Conservation (phyloP, 805 yeast genomes). For the Priceomyces medius region DNA sequence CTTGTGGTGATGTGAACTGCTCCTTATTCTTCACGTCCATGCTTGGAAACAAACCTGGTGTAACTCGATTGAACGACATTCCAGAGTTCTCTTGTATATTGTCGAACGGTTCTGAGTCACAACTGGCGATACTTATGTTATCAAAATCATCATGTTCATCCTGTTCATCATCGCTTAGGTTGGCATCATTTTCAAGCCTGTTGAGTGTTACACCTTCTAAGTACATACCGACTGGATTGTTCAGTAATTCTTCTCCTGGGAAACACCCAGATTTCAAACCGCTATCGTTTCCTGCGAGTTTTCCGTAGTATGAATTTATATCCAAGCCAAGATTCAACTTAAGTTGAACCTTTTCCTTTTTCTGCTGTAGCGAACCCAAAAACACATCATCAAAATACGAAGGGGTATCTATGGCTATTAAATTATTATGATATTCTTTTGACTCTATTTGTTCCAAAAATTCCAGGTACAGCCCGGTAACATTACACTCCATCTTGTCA, state of each 20-base stretch:
- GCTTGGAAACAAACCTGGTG: conserved; percentile 38
- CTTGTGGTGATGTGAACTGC: conserved; percentile 25
- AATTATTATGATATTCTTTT: conserved; percentile 14
- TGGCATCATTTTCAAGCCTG: background rate
- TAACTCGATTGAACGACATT: conserved; percentile 22
- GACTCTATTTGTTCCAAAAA: conserved; percentile 24
- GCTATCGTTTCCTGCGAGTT: conserved; percentile 3
- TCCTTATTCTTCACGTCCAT: conserved; percentile 24
- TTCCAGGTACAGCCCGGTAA: conserved; percentile 25
- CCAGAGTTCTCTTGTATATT: background rate
- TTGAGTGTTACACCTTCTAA: background rate
- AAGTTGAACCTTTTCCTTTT: conserved; percentile 1
- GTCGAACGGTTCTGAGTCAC: background rate
- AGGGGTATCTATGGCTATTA: conserved; percentile 11
- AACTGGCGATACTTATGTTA: background rate
- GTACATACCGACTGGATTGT: background rate
- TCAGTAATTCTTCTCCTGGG: background rate
- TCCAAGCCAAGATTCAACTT: conserved; percentile 10
- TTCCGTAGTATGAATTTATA: conserved; percentile 9
- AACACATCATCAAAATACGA: background rate
- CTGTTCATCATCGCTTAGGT: background rate
- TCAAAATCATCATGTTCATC: conserved; percentile 1
- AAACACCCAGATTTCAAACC: background rate
- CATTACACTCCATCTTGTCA: conserved; percentile 2
- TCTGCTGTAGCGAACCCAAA: background rate